Base-by-base conservation (phyloP, 2,329 filamentous ascomycete species). In the Aspergillus neotritici region DNA sequence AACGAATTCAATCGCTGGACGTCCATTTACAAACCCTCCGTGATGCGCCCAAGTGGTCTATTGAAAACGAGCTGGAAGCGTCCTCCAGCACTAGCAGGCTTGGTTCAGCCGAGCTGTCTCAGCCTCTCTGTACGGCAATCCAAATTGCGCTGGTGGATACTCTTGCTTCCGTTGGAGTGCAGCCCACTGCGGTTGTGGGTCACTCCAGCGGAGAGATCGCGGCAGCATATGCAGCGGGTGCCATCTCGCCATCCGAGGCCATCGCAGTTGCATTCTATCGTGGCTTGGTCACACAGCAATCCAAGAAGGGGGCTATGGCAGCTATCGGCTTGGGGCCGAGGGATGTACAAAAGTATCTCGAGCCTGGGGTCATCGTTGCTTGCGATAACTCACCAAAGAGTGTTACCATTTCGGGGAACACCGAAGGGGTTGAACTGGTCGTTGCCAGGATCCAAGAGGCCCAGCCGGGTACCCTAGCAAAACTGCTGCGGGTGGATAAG, bases 121-220 rank as follows among this genome's bases (percentile, higher is more conserved):
- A 56, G 33, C 52, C 55, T 3, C 37, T 56, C 1, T 57, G 49
- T 29, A 50, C 52, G 1, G 52, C 49, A 3, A 15, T 57, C 2
- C 53, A 56, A 30, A 46, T 57, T 11, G 49, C 38, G 6, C 32
- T 57, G 6, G 36, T 54, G 1, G 47, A 57, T 12, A 17, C 42
- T 1, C 36, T 56, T 1, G 10, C 29, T 3, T 13, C 38, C 3
- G 38, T 41, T n/a, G 50, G 48, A 0, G 21, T 56, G 10, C 12
- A 34, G 2, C 44, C 48, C 0, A 5, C 40, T 3, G 48, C 46
- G 5, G 52, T 55, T 1, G 46, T 57, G 0, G 55, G 55, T 2
- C 55, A 57, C 28, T 51, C 46, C 10, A 50, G 44, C 36, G 55
- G 53, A 1, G 55, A 56, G 14, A 47, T 57, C 13, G 52, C 40